Conservation (phyloP, 2,329 filamentous ascomycete species). For the Fusarium sp. region DNA sequence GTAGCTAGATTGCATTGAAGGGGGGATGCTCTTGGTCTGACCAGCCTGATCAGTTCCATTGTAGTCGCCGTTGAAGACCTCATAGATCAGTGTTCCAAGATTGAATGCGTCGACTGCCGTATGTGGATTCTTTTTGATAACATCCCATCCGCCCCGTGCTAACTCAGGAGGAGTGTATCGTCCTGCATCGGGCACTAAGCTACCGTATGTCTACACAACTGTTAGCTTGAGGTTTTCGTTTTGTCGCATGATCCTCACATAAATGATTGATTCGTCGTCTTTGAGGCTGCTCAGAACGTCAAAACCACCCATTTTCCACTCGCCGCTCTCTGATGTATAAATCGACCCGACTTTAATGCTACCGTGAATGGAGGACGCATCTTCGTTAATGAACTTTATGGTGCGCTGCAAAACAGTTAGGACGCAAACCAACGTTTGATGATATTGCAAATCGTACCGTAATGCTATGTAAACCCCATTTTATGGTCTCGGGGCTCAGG, state of each 20-base stretch:
- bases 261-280: constrained; percentile 94
- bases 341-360: constrained; percentile 87
- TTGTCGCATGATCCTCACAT: constrained; percentile 62
- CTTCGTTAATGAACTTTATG: constrained; percentile 94
- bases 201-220: constrained; percentile 79
- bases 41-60: constrained; percentile 81
- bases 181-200: constrained; percentile 85
- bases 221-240: constrained; percentile 20
- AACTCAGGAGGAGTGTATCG: constrained; percentile 91
- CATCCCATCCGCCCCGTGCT: constrained; percentile 88
- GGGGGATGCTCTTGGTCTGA: constrained; percentile 87
- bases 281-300: constrained; percentile 95
- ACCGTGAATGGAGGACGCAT: constrained; percentile 92
- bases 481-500: constrained; percentile 89
- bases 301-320: constrained; percentile 97
- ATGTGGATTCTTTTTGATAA: constrained; percentile 84
- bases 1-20: constrained; percentile 90
- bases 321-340: constrained; percentile 94
- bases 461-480: constrained; percentile 93
- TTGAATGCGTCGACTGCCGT: constrained; percentile 89
- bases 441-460: constrained; percentile 67
- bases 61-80: constrained; percentile 92
- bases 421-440: neutral
- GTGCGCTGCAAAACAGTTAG: constrained; percentile 74
- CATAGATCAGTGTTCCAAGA: constrained; percentile 85